A percentile compares a stretch with the other conserved stretches of the same genome.
These are phyloP conservation scores for Calycina herbarum DNA, from an alignment of 2,329 filamentous ascomycete species.

Conservation along the genomic window DNA sequence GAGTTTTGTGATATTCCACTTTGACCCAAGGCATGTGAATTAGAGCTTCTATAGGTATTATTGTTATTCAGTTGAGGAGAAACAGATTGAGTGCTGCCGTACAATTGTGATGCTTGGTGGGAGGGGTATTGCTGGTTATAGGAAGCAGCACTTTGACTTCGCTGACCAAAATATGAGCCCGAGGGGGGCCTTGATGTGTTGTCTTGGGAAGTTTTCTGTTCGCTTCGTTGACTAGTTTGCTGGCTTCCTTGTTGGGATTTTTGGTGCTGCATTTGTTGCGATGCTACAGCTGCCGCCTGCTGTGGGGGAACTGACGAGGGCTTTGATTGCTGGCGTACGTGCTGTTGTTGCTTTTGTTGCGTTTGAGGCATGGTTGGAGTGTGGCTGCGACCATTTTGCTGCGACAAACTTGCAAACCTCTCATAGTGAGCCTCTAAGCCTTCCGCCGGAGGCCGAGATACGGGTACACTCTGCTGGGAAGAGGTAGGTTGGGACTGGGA, in stretches of 20 bases:
- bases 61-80: slow-evolving; percentile 35
- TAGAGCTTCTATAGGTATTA: slow-evolving; percentile 31
- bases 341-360: slow-evolving; percentile 28
- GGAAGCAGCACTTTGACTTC: slow-evolving; percentile 23
- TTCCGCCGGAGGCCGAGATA: slow-evolving; percentile 34
- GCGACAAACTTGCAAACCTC: slow-evolving; percentile 31
- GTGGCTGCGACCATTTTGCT: slow-evolving; percentile 33
- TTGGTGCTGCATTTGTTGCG: slow-evolving; percentile 30
- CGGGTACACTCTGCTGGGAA: slow-evolving; percentile 24
- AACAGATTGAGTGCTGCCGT: slow-evolving; percentile 29
- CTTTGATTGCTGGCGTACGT: slow-evolving; percentile 34
- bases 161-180: slow-evolving; percentile 30
- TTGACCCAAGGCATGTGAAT: slow-evolving; percentile 30
- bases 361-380: slow-evolving; percentile 29
- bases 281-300: slow-evolving; percentile 16
- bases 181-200: slow-evolving; percentile 28
- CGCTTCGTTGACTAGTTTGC: slow-evolving; percentile 31
- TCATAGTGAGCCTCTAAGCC: slow-evolving; percentile 39
- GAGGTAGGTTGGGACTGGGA: slow-evolving; percentile 22
- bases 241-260: slow-evolving; percentile 23
- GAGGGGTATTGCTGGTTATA: slow-evolving; percentile 37
- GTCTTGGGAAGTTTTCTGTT: slow-evolving; percentile 30
- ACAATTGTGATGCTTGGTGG: slow-evolving; percentile 35
- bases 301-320: slow-evolving; percentile 26
- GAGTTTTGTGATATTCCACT: slow-evolving; percentile 28